phyloP scores from a whole-genome alignment of 257 asterid species.

The Solanum chmielewskii region DNA sequence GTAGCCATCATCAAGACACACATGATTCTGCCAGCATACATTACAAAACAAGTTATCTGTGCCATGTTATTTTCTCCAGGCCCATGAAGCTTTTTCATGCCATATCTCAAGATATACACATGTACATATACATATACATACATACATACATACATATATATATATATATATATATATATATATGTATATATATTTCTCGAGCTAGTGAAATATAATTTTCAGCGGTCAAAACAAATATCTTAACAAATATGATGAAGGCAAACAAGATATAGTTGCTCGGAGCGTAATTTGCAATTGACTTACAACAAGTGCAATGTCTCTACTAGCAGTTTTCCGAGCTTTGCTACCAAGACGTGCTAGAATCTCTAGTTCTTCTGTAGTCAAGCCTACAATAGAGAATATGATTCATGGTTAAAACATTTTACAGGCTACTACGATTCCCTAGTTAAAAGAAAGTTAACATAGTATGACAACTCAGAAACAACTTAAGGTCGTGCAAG shows the following conservation, averaged over 20 bases:
- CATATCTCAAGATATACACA: neutral
- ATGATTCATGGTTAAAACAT: neutral
- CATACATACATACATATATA: too few relatives aligned
- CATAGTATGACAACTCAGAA: neutral
- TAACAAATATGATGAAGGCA: neutral
- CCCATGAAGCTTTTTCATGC: neutral
- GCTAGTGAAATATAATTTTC: neutral
- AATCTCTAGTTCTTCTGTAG: constrained; percentile 62
- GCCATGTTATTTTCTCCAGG: neutral
- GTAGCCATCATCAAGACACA: neutral
- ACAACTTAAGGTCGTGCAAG: neutral
- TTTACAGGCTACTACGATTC: neutral
- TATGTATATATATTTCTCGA: neutral
- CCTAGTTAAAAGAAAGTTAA: neutral
- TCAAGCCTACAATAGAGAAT: constrained; percentile 40
- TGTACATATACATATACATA: too few relatives aligned
- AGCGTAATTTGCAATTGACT: constrained; percentile 18
- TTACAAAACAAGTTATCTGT: neutral
- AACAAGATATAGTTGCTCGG: neutral
- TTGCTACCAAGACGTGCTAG: constrained; percentile 68
- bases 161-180: too few relatives aligned
- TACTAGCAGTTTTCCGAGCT: constrained; percentile 80
- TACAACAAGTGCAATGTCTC: constrained; percentile 93
- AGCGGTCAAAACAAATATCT: neutral
- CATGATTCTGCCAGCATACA: neutral